Evolutionary conservation across 257 asterid genomes (phyloP), one percentile per base, ranked within the genome.

Genomic region (Avicennia marina): DNA sequence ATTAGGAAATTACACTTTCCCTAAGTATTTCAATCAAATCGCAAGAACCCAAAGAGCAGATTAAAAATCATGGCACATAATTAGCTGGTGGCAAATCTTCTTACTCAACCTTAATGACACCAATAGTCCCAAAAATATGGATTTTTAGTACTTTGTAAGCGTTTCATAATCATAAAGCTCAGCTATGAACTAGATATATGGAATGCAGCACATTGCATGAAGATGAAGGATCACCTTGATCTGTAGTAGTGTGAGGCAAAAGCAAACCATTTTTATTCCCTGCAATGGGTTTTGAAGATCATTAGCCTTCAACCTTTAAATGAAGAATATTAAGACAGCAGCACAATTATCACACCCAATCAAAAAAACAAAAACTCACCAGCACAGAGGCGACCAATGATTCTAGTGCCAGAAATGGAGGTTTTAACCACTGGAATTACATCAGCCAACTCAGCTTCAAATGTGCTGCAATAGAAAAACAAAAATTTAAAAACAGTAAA

Each of bases 191-290:
- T 44, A 39, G 13, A 18, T 6, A 45, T 27, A 39, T 21, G 9
- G 4, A 1, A 42, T 50, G 21, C 0, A 53, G 59, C 21, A 44
- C 12, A 12, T 26, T 29, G 27, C 16, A 47, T 26, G 10, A 31
- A 60, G 43, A 27, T 15, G 13, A 11, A n/a, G 27, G 42, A 29
- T 77, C 66, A 90, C 96, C 98, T 79, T 90, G 96, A 74, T 90
- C 98, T 2, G 96, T 90, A 56, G 98, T 90, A 45, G 67, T 90
- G 70, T 87, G 98, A 58, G 98, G 98, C 74, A 90, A 73, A 48
- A 90, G 91, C 75, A 90, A 76, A 27, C 98, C 98, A 22, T 90
- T 90, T 73, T 90, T 90, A 75, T 90, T 90, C 57, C 98, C 98
- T 90, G 77, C 46, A 51, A 60, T 51, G 10, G 17, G 47, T 44